Evolutionary conservation across 306 rosid genomes (phyloP), one percentile per base, ranked within the genome.

Genomic region (Amphicarpaea edgeworthii): DNA sequence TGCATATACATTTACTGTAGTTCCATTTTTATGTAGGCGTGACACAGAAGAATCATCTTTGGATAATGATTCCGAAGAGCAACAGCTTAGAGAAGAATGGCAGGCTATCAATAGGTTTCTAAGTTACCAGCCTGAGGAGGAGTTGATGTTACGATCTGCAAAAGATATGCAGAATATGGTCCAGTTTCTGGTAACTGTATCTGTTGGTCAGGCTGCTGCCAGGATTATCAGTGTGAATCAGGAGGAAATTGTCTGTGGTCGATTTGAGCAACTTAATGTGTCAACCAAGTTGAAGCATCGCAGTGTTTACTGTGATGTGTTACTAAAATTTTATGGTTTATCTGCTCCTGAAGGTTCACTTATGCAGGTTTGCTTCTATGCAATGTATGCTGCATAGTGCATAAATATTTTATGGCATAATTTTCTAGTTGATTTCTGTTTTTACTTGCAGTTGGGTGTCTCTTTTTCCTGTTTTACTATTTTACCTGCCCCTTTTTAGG

Each of bases 321-420:
- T 83, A 24, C 83, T 95, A 83, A 92, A 87, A 70, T 95, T 81
- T 81, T 95, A 92, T 85, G 97, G 99, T 75, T 77, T 95, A 79
- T 89, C 89, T 72, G 92, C 93, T 6, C 99, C 97, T 34, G 99
- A 95, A 89, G 99, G 99, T 64, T 81, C 99, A 51, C 97, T 95
- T 85, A 87, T 97, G n/a, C 93, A 95, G 99, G 99, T 95, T 72
- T 84, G 86, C 82, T 70, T 73, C 68, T 60, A 3, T 82, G 14
- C 66, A 57, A 77, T 61, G 42, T 37, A 65, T 41, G 46, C 67
- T 74, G 68, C 70, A n/a, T n/a, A n/a, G n/a, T n/a, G n/a, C n/a
- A 54, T 21, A 50, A 68, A 41, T 30, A 47, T 24, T 62, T 68
- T 70, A 24, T 57, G 12, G 64, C 77, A 59, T 57, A 71, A 15